phyloP scores from a whole-genome alignment of 805 yeast species.

The Kregervanrija pseudodelftensis region DNA sequence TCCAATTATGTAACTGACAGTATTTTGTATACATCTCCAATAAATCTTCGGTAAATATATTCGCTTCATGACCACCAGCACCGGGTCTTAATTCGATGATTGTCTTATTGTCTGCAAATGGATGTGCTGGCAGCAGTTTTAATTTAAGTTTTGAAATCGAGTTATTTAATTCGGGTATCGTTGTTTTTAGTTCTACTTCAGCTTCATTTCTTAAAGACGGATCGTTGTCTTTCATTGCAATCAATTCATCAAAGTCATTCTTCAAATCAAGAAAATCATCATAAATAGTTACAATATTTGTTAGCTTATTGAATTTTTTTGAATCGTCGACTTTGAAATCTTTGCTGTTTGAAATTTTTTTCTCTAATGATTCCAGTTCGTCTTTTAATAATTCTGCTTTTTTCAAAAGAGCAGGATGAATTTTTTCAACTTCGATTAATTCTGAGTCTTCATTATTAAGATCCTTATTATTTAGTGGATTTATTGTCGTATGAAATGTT shows the following conservation, averaged over 20 bases:
- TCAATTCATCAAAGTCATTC: constrained; percentile 28
- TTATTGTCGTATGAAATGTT: too few species aligned
- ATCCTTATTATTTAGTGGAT: too few species aligned
- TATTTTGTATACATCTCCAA: constrained; percentile 74
- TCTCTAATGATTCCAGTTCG: constrained; percentile 37
- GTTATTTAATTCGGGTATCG: constrained; percentile 36
- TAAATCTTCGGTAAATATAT: constrained; percentile 75
- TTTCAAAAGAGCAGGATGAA: constrained; percentile 44
- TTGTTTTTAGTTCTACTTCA: constrained; percentile 41
- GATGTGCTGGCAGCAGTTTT: constrained; percentile 66
- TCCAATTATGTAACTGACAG: constrained; percentile 64
- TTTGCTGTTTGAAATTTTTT: constrained; percentile 34
- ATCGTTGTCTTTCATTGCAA: constrained; percentile 35
- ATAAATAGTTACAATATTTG: constrained; percentile 36
- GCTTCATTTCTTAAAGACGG: constrained; percentile 53
- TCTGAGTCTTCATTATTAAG: too few species aligned
- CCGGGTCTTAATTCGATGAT: constrained; percentile 88
- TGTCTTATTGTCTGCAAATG: constrained; percentile 69
- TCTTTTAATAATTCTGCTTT: constrained; percentile 36
- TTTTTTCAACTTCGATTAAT: constrained; percentile 10
- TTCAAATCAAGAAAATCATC: constrained; percentile 30
- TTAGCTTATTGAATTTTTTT: constrained; percentile 39
- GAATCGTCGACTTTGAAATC: constrained; percentile 42
- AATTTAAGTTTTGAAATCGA: constrained; percentile 42
- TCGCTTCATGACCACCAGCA: constrained; percentile 92